phyloP scores from a whole-genome alignment of 306 rosid species.

The Acacia confusa region DNA sequence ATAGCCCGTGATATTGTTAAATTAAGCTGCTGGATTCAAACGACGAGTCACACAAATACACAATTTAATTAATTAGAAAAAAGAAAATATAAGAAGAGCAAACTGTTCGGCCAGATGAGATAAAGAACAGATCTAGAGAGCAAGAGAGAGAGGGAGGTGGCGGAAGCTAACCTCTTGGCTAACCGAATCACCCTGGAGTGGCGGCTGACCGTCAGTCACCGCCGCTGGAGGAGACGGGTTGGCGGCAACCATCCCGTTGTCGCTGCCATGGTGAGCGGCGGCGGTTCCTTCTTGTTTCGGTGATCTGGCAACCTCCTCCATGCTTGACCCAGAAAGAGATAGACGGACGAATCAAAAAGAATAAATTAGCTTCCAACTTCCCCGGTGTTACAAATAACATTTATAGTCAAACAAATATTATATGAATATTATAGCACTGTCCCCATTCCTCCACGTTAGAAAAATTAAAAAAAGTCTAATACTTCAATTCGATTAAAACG shows the following conservation, averaged over 20 bases:
- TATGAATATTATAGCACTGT: not conserved
- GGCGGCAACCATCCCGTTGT: not conserved
- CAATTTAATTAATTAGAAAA: no score
- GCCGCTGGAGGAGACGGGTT: not conserved
- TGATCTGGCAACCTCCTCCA: not conserved
- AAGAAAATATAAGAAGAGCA: not conserved
- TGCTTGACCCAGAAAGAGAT: not conserved
- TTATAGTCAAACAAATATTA: not conserved
- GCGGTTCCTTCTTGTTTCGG: not conserved
- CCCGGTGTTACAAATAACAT: not conserved
- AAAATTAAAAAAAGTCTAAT: no score
- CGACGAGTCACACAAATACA: not conserved
- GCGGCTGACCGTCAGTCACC: not conserved
- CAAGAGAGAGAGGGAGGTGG: not conserved
- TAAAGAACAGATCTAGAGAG: not conserved
- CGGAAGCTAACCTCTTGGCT: constrained; percentile 13
- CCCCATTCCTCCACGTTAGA: not conserved
- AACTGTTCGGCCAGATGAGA: not conserved
- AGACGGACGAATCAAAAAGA: not conserved
- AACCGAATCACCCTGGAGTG: not conserved
- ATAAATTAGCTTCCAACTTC: not conserved
- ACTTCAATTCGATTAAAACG: not conserved
- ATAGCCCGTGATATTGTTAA: not conserved
- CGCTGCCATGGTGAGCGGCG: not conserved
- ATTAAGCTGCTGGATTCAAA: not conserved